Evolutionary conservation across 768 basidiomycete species (phyloP), one percentile per base, ranked within the genome.

Genomic region (Saitozyma podzolica): DNA sequence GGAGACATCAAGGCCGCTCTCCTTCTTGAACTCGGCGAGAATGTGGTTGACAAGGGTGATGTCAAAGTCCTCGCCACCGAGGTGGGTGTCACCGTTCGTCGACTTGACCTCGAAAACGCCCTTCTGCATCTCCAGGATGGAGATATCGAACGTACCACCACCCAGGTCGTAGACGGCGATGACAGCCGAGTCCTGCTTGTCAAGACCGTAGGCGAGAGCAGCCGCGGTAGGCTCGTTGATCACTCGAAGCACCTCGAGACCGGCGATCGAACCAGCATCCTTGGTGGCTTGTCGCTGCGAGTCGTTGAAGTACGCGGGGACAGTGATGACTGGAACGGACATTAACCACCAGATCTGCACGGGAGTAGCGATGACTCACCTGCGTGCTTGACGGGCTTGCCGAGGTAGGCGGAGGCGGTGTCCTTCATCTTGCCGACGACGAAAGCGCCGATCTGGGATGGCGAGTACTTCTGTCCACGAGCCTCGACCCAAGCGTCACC

Each of bases 61-160:
- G 76, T 98, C 96, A 77, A 98, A 98, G 81, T 98, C 96, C 82
- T 99, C 96, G 78, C 88, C 88, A 78, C 92, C 96, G 61, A 99
- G 86, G 79, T 99, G 96, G 14, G 96, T 98, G 81, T 99, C 95
- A 78, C 96, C 96, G 77, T 97, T 97, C 59, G 96, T 99, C 0
- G 96, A 97, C 84, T 98, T 99, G 78, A 99, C 96, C 81, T 98
- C 96, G 80, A 98, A 99, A 9, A 99, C 94, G 73, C 95, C 96
- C 81, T 96, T 94, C 81, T 97, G 92, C 92, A 98, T 98, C 83
- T 97, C 94, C 59, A 99, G 84, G 70, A 99, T 94, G 39, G 96
- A 99, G 76, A 99, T 92, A 92, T 98, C 95, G 80, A 98, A 98
- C 20, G 95, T 97, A 60, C 95, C 95, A 73, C 95, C 95, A 70